Evolutionary conservation across 768 basidiomycete genomes (phyloP), one percentile per base, ranked within the genome.

Genomic region (Suillus bovinus): DNA sequence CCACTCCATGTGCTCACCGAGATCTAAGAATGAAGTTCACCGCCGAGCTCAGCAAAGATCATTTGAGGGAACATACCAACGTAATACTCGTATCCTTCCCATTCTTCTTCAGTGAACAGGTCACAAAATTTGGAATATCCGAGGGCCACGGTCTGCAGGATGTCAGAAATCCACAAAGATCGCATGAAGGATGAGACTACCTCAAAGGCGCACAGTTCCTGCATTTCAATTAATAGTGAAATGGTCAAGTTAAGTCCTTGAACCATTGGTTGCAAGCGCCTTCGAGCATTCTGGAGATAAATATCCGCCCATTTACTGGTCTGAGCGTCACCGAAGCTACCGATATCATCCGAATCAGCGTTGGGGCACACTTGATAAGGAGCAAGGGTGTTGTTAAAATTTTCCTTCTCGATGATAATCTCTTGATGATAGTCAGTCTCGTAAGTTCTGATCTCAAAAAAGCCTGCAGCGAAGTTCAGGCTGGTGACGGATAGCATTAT

Each of bases 381-480:
- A 4, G 80, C 76, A 1, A 84, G 75, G 0, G 82, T 82, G 66
- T 76, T 80, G 74, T 85, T 84, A 72, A 77, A 80, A 1, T 76
- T 77, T 3, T 70, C 63, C 38, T 69, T 73, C 62, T 84, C 82
- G 53, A 84, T 77, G 50, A 74, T 80, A 59, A 84, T 79, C 42
- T 78, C 74, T 63, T 84, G 78, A 62, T 84, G 79, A 68, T 82
- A 84, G 52, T 80, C 65, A 13, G 62, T 64, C 58, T 62, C 71
- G 36, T 79, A 82, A 5, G 71, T 72, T 31, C 80, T 79, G 31
- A 81, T 72, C 7, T 79, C 79, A 58, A 79, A 80, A 74, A 82
- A 81, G n/a, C 82, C 82, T 10, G 81, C 78, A 1, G 81, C 81
- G 66, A 84, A 84, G 68, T 84, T 81, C 54, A 81, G 74, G 11